Evolutionary conservation across 164 flowering plant genomes (phyloP).

Genomic region (Euptelea pleiosperma): DNA sequence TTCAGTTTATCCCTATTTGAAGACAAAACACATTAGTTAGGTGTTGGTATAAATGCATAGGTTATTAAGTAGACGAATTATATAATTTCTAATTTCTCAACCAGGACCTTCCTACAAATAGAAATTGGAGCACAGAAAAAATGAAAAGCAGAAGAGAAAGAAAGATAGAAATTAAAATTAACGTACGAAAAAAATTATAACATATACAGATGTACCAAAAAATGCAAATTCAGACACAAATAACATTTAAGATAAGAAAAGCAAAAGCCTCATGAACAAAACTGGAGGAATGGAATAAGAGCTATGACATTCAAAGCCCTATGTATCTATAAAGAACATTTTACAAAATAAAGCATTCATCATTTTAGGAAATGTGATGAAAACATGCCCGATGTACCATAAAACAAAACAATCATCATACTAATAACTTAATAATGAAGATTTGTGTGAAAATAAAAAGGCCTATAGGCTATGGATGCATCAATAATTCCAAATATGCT

Average conservation of each 20-base stretch:
- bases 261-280: not conserved
- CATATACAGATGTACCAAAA: not conserved
- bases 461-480: too few species aligned
- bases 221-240: not conserved
- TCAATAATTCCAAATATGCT: not conserved
- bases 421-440: not conserved
- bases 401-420: not conserved
- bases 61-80: not conserved
- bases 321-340: not conserved
- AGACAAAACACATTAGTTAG: slow-evolving; percentile 7
- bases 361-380: not conserved
- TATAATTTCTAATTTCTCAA: not conserved
- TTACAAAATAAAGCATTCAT: not conserved
- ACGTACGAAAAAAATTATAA: too few species aligned
- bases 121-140: not conserved
- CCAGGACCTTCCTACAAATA: not conserved
- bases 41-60: slow-evolving; percentile 1
- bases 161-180: not conserved
- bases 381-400: not conserved
- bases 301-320: not conserved
- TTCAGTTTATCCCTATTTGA: slow-evolving; percentile 12
- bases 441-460: not conserved
- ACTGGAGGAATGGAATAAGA: not conserved
- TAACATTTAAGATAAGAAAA: not conserved
- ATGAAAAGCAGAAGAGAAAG: not conserved